These are phyloP conservation scores for Kazachstania martiniae DNA, from an alignment of 805 yeast species.

Conservation along the genomic window DNA sequence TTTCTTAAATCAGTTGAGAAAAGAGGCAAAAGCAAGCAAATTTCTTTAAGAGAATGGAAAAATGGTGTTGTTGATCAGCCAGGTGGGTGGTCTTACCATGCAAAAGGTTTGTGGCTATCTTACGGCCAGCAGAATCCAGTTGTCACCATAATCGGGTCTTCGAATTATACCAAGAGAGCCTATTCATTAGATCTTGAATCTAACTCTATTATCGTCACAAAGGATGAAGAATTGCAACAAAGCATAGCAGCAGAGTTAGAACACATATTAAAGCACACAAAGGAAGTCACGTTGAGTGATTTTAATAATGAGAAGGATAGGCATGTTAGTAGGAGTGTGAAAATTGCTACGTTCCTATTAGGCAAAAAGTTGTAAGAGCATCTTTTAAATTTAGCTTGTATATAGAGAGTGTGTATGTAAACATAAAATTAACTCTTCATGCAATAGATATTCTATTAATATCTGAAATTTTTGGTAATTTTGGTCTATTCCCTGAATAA, in stretches of 20 bases:
- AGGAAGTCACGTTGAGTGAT: conserved; percentile 44
- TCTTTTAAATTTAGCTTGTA: background rate
- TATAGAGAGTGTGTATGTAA: background rate
- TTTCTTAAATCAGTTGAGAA: conserved; percentile 46
- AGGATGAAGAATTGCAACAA: conserved; percentile 45
- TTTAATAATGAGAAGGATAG: conserved; percentile 52
- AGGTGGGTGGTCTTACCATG: conserved; percentile 95
- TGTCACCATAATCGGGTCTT: conserved; percentile 78
- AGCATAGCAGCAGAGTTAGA: conserved; percentile 54
- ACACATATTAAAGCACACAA: conserved; percentile 44
- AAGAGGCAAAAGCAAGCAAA: conserved; percentile 32
- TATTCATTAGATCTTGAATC: conserved; percentile 81
- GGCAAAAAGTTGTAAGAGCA: conserved; percentile 52
- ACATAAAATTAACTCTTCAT: conserved; percentile 1
- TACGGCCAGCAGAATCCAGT: conserved; percentile 48
- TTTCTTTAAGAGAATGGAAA: conserved; percentile 73
- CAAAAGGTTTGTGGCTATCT: conserved; percentile 92
- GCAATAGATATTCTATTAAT: conserved; percentile 1
- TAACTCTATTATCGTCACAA: conserved; percentile 71
- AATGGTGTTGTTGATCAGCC: conserved; percentile 73
- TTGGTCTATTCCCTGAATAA: conserved; percentile 14
- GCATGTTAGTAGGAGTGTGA: conserved; percentile 50
- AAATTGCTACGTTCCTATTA: conserved; percentile 51
- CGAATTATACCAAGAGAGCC: conserved; percentile 87
- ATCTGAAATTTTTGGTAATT: conserved; percentile 8